Evolutionary conservation across 805 yeast species (phyloP), one percentile per base, ranked within the genome.

Genomic region (Phaffomyces antillensis): DNA sequence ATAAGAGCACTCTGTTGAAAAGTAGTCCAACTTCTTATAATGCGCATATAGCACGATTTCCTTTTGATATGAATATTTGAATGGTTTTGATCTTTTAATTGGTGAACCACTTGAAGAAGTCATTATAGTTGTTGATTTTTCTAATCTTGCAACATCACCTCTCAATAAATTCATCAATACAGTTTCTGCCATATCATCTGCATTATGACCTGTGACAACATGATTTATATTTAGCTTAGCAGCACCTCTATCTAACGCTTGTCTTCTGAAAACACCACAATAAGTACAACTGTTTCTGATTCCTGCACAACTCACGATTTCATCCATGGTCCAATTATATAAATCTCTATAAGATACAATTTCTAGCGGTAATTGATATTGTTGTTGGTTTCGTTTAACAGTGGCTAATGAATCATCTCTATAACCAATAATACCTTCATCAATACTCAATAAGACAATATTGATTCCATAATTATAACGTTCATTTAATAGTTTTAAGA

Each of bases 161-260:
- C 99, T 73, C 26, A 93, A 67, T 37, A 93, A 65, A 63, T 93
- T 93, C 98, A 93, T 91, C 44, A 93, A 65, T 5, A 93, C 96
- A 0, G 99, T 93, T 59, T 93, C 99, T 2, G 99, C 99, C 87
- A 93, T 86, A 66, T 93, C 99, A 63, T 93, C 99, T 0, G 99
- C 99, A 63, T 93, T 93, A 65, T 93, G 99, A 3, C 99, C 99
- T 0, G 99, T 93, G 2, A 93, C 95, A 30, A 93, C 93, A 64
- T 93, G 99, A 43, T 75, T 72, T 42, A 93, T 89, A 0, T 83
- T 88, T 23, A 91, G 66, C 59, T 82, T 84, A 11, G 86, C 81
- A 3, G 98, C 96, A 2, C 99, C 99, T 53, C 99, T 73, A 63
- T 93, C 99, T 40, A 93, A 67, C 0, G 99, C 97, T 65, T 93